Evolutionary conservation across 305 asterid species (phyloP).

Genomic region (Caryopteris hybrid): DNA sequence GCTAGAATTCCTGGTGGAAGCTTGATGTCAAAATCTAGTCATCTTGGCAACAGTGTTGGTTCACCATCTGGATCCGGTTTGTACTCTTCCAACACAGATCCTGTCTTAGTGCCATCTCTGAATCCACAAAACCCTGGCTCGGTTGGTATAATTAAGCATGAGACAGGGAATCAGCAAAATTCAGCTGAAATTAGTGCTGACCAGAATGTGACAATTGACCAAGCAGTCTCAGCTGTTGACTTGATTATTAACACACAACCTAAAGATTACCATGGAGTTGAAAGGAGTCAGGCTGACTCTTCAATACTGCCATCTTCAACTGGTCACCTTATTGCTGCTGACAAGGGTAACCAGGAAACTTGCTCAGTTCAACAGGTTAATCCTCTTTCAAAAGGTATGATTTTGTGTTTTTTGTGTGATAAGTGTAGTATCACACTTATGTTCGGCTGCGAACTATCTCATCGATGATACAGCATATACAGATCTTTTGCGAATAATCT

Average conservation of each 20-base stretch:
- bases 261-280: slow-evolving; percentile 25
- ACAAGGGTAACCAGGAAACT: slow-evolving; percentile 24
- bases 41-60: slow-evolving; percentile 26
- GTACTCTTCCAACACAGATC: slow-evolving; percentile 52
- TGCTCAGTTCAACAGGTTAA: slow-evolving; percentile 26
- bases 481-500: neutral
- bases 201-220: slow-evolving; percentile 21
- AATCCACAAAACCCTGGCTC: slow-evolving; percentile 31
- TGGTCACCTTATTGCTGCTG: slow-evolving; percentile 19
- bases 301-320: slow-evolving; percentile 21
- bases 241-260: slow-evolving; percentile 15
- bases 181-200: slow-evolving; percentile 23
- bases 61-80: slow-evolving; percentile 34
- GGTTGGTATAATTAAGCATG: slow-evolving; percentile 46
- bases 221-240: slow-evolving; percentile 27
- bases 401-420: slow-evolving; percentile 1
- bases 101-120: slow-evolving; percentile 46
- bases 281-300: slow-evolving; percentile 22
- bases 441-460: neutral
- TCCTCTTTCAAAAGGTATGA: slow-evolving; percentile 35
- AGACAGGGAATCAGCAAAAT: slow-evolving; percentile 31
- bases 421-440: neutral
- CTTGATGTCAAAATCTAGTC: slow-evolving; percentile 26
- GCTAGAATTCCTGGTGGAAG: slow-evolving; percentile 22
- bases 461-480: neutral